Evolutionary conservation across 805 yeast species (phyloP).

Genomic region (Pichia membranifaciens): DNA sequence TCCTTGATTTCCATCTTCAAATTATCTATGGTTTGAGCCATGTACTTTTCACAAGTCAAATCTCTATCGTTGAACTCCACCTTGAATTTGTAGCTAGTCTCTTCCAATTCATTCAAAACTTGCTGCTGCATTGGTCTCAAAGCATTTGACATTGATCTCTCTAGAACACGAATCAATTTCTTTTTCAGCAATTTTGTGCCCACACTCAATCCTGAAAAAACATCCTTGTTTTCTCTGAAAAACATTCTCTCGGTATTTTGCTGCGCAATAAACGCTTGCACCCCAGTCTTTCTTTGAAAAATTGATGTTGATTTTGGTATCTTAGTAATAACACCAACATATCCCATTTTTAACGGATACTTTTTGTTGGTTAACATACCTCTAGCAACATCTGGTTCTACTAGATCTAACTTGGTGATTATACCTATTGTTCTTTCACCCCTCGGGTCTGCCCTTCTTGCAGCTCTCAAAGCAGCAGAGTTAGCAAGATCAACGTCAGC

Average conservation of each 20-base stretch:
- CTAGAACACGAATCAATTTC: slow-evolving; percentile 81
- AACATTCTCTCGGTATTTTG: slow-evolving; percentile 60
- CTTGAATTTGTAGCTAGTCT: slow-evolving; percentile 84
- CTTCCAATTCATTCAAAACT: slow-evolving; percentile 89
- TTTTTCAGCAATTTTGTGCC: slow-evolving; percentile 72
- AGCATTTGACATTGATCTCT: slow-evolving; percentile 83
- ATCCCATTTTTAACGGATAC: slow-evolving; percentile 93
- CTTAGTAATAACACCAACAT: slow-evolving; percentile 94
- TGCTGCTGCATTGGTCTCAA: slow-evolving; percentile 80
- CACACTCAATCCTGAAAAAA: slow-evolving; percentile 57
- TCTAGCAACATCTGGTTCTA: slow-evolving; percentile 68
- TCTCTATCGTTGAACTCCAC: slow-evolving; percentile 95
- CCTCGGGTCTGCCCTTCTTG: slow-evolving; percentile 81
- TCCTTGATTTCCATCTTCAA: slow-evolving; percentile 84
- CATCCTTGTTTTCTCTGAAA: slow-evolving; percentile 58
- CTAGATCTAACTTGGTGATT: slow-evolving; percentile 87
- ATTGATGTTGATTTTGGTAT: slow-evolving; percentile 44
- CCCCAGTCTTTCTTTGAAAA: slow-evolving; percentile 50
- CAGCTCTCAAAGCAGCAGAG: slow-evolving; percentile 88
- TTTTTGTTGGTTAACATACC: slow-evolving; percentile 64
- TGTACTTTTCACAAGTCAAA: slow-evolving; percentile 87
- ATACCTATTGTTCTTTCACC: slow-evolving; percentile 98
- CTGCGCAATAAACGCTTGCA: slow-evolving; percentile 61
- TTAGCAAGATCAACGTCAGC: slow-evolving; percentile 98
- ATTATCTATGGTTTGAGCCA: slow-evolving; percentile 86